These are phyloP conservation scores for Salvia hispanica DNA, from an alignment of 257 asterid genomes.

Conservation along the genomic window DNA sequence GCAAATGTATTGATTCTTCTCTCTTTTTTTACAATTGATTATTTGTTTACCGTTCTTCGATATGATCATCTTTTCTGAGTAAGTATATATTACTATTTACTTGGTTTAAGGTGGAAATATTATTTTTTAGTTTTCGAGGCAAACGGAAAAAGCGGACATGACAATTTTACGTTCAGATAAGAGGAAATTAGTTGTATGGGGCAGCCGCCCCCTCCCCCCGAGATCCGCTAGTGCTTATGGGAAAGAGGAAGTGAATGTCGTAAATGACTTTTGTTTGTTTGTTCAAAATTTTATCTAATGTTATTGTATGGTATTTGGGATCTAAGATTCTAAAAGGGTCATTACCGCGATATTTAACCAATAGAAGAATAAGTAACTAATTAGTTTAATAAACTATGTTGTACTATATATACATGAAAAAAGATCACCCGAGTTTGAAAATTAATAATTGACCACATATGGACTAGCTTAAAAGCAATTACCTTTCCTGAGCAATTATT, in stretches of 20 bases:
- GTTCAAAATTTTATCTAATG: neutral
- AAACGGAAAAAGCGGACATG: no score
- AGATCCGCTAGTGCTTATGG: no score
- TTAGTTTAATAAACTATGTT: neutral
- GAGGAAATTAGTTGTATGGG: no score
- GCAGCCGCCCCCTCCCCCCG: no score
- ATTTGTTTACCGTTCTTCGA: neutral
- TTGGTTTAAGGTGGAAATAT: no score
- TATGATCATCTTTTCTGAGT: neutral
- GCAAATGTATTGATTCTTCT: constrained; percentile 18
- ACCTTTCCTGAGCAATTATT: neutral
- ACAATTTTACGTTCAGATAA: no score
- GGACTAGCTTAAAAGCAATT: neutral
- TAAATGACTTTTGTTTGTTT: neutral
- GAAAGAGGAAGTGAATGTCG: neutral
- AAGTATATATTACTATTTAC: no score
- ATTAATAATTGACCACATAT: neutral
- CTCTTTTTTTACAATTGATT: neutral
- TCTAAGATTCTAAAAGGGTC: neutral
- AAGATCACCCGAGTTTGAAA: no score
- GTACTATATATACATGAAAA: neutral
- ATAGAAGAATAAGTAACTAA: neutral
- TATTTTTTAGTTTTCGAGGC: no score
- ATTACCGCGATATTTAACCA: neutral
- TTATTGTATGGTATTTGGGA: neutral